Base-by-base conservation (phyloP, 108 stramenopile species). In the Skeletonema grethae region DNA sequence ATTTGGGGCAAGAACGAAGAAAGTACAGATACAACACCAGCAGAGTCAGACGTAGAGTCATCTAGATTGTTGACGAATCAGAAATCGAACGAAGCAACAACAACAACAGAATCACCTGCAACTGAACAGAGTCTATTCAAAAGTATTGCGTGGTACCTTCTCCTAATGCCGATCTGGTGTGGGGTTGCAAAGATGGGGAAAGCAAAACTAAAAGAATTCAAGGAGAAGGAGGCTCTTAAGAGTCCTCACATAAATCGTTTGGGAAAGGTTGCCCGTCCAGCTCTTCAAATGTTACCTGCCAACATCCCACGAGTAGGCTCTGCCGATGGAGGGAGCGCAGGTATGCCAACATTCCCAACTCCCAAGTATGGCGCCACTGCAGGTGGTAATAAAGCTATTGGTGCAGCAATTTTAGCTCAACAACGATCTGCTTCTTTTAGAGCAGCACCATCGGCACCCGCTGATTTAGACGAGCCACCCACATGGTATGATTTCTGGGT, bases 181-280 rank as follows among this genome's bases (percentile, higher is more conserved):
- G 29, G 16, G 4, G 69, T 94, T 53, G 93, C 93, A 10, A 41
- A 57, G 8, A 53, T 81, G 63, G 93, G 93, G 18, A 81, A 85
- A 60, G 32, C 43, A 7, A 76, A 58, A 10, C 65, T 94, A 43
- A 73, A 77, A 9, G 20, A 70, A 24, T 87, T 90, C 64, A 67
- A 74, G 16, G 72, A 75, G 25, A 80, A 86, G 13, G 71, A 88
- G 70, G 88, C 88, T 16, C 45, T 87, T 24, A 88, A 91, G 67
- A 87, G 82, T 55, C 93, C 93, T 1, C 92, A 93, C 61, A 84
- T 90, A 11, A 86, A 84, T 59, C 89, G 92, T 22, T 76, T 93
- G 31, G 92, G 90, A 48, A 87, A 82, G 56, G 72, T 20, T 30
- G 63, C 63, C 50, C 65, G 24, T 20, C 65, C 63, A 15, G 36